A percentile compares a stretch with the other conserved stretches of the same genome.
phyloP scores from a whole-genome alignment of 2,329 filamentous ascomycete genomes.

The Scedosporium dehoogii region DNA sequence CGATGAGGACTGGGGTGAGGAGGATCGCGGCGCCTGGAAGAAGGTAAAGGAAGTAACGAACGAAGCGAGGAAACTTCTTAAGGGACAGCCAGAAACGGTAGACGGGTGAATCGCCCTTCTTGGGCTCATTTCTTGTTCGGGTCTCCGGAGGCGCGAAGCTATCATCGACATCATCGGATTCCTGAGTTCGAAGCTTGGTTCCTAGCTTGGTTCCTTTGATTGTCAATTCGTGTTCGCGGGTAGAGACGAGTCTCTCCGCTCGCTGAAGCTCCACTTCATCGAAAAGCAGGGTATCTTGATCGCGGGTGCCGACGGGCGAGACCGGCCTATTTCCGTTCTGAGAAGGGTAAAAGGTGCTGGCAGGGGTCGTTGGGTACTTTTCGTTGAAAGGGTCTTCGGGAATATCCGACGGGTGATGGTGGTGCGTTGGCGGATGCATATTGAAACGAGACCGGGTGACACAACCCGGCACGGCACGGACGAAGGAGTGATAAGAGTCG shows the following conservation, averaged over 20 bases:
- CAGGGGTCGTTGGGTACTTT: constrained; percentile 10
- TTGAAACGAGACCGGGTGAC: neutral
- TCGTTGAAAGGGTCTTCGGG: constrained; percentile 9
- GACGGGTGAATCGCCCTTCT: constrained; percentile 10
- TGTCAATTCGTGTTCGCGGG: constrained; percentile 25
- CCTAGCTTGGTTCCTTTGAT: neutral
- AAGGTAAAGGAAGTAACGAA: constrained; percentile 39
- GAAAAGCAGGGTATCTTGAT: constrained; percentile 23
- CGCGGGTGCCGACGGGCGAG: neutral
- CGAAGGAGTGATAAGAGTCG: neutral
- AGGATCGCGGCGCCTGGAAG: constrained; percentile 34
- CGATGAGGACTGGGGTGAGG: constrained; percentile 35
- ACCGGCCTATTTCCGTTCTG: neutral
- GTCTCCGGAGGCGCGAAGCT: constrained; percentile 10
- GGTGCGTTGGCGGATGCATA: neutral
- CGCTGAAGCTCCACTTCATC: constrained; percentile 40
- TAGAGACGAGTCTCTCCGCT: constrained; percentile 34
- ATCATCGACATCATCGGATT: neutral
- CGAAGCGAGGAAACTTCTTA: constrained; percentile 37
- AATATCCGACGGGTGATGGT: neutral
- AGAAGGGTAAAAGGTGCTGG: constrained; percentile 8
- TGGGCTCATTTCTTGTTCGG: neutral
- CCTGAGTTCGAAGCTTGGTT: neutral
- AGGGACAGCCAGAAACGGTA: constrained; percentile 33
- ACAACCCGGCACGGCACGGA: neutral